phyloP scores from a whole-genome alignment of 768 basidiomycete genomes.

The Rhizopogon rudus region DNA sequence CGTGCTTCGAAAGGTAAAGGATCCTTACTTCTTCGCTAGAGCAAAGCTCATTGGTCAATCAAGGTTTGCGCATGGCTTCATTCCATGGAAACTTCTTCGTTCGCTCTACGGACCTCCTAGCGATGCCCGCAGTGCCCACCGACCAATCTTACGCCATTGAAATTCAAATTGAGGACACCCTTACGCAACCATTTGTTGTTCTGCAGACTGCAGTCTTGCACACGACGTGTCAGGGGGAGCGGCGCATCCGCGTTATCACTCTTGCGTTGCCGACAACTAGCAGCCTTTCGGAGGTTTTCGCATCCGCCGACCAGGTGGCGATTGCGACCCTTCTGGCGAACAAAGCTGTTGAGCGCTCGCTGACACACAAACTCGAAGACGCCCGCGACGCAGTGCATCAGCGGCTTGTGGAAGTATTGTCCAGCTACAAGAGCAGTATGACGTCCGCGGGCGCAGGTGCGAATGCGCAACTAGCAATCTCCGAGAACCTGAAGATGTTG shows the following conservation, averaged over 20 bases:
- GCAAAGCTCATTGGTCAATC: background rate
- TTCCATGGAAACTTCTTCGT: slow-evolving; percentile 99
- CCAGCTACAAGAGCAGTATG: slow-evolving; percentile 94
- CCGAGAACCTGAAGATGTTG: slow-evolving; percentile 92
- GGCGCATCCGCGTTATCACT: slow-evolving; percentile 88
- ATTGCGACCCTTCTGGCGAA: slow-evolving; percentile 81
- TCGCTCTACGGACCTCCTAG: slow-evolving; percentile 91
- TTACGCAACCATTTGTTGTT: slow-evolving; percentile 88
- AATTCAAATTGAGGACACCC: slow-evolving; percentile 90
- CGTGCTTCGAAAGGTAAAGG: slow-evolving; percentile 86
- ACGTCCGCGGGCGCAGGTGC: slow-evolving; percentile 91
- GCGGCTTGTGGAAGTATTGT: slow-evolving; percentile 78
- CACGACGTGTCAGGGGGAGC: slow-evolving; percentile 90
- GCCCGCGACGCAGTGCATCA: slow-evolving; percentile 81
- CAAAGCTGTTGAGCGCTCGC: slow-evolving; percentile 87
- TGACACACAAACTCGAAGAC: slow-evolving; percentile 86
- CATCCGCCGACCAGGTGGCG: slow-evolving; percentile 86
- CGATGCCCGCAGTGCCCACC: slow-evolving; percentile 94
- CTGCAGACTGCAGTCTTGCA: slow-evolving; percentile 93
- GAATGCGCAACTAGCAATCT: slow-evolving; percentile 87
- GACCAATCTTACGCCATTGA: slow-evolving; percentile 97
- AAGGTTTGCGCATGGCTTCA: slow-evolving; percentile 89
- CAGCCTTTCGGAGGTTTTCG: slow-evolving; percentile 85
- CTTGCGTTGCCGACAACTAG: slow-evolving; percentile 83
- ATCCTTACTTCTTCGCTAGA: background rate